These are phyloP conservation scores for Hippophae tibetana DNA, from an alignment of 306 rosid genomes.

Conservation along the genomic window DNA sequence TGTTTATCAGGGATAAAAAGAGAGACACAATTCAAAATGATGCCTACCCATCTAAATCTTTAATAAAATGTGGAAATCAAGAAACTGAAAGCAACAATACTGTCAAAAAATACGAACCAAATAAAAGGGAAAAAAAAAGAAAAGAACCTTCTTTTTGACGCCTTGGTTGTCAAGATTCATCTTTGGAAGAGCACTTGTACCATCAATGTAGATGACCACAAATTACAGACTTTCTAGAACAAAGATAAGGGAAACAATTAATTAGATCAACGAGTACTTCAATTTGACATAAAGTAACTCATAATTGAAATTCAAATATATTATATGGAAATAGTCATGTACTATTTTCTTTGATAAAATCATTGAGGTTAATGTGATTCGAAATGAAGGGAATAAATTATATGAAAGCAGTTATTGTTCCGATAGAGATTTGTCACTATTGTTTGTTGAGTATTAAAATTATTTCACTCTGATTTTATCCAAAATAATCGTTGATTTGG, in stretches of 20 bases:
- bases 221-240: conserved; percentile 22
- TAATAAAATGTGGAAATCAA: neutral
- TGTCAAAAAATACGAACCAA: no score
- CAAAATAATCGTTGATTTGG: no score
- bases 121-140: conserved; percentile 1
- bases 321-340: no score
- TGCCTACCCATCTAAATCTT: conserved; percentile 3
- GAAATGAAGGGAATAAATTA: no score
- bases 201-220: conserved; percentile 22
- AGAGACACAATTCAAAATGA: neutral
- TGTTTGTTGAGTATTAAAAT: no score
- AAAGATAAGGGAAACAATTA: neutral
- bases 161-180: conserved; percentile 31
- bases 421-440: no score
- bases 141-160: conserved; percentile 33
- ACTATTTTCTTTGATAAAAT: no score
- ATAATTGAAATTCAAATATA: no score
- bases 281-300: no score
- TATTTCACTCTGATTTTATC: no score
- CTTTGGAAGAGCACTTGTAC: conserved; percentile 12
- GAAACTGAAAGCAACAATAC: neutral
- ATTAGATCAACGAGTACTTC: conserved; percentile 2
- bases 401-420: no score
- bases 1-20: neutral
- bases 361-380: no score